Evolutionary conservation across 345 rosid genomes (phyloP).

Genomic region (Eucalyptus pauciflora): DNA sequence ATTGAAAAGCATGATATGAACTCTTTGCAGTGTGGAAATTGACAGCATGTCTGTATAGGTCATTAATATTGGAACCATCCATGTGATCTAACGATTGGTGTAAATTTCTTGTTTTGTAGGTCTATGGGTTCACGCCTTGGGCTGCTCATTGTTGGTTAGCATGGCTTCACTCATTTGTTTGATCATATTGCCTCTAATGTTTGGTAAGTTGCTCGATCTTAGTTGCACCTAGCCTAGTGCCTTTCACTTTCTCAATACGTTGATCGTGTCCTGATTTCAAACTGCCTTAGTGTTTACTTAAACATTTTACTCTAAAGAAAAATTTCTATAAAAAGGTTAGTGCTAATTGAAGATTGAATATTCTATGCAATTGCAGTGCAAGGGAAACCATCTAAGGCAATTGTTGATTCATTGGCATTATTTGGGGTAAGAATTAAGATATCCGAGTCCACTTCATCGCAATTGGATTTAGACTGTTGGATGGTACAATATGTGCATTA

Average conservation of each 20-base stretch:
- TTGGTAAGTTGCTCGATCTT: constrained; percentile 34
- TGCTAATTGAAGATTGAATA: not conserved
- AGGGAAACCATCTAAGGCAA: constrained; percentile 83
- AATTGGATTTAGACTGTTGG: not conserved
- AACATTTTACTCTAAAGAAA: not conserved
- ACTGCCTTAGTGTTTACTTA: not conserved
- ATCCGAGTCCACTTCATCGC: not conserved
- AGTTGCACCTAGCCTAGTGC: not conserved
- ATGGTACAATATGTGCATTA: not conserved
- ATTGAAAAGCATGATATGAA: not conserved
- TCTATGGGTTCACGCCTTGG: constrained; percentile 77
- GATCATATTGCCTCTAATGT: constrained; percentile 71
- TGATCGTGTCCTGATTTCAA: not conserved
- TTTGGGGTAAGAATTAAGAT: constrained; percentile 63
- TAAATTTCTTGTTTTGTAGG: constrained; percentile 15
- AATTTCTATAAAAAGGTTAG: not conserved
- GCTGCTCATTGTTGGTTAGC: constrained; percentile 97
- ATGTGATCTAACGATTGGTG: not conserved
- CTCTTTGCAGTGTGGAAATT: not conserved
- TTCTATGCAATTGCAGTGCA: constrained; percentile 46
- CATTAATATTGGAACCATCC: not conserved
- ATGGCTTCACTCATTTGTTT: constrained; percentile 92
- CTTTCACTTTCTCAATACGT: not conserved
- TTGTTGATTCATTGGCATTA: constrained; percentile 86
- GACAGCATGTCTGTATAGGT: not conserved